phyloP scores from a whole-genome alignment of 176 grass and related monocot species.

The barley (Hordeum vulgare) region DNA sequence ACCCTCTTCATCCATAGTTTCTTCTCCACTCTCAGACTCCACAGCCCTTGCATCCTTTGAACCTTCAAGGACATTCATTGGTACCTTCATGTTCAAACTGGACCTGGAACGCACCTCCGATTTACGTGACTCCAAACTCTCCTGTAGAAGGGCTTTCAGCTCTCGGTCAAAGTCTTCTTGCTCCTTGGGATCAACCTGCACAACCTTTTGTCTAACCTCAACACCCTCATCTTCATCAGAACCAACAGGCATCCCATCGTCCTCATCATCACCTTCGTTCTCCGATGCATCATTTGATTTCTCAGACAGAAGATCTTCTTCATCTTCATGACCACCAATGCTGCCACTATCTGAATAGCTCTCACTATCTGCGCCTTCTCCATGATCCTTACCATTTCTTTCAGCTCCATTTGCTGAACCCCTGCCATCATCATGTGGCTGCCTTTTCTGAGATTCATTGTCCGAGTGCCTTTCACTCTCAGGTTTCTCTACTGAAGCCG shows the following conservation, averaged over 20 bases:
- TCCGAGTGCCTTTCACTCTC: conserved; percentile 65
- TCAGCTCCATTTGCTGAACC: conserved; percentile 48
- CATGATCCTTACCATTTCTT: conserved; percentile 61
- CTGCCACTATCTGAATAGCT: conserved; percentile 88
- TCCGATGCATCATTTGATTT: conserved; percentile 83
- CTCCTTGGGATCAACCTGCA: conserved; percentile 84
- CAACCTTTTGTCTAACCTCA: conserved; percentile 69
- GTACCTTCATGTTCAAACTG: conserved; percentile 92
- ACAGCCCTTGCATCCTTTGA: conserved; percentile 44
- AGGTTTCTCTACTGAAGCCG: conserved; percentile 44
- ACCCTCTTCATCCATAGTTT: conserved; percentile 87
- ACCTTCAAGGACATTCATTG: conserved; percentile 93
- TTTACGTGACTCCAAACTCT: conserved; percentile 89
- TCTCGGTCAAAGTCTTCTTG: conserved; percentile 95
- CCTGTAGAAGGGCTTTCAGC: conserved; percentile 85
- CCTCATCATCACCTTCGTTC: conserved; percentile 81
- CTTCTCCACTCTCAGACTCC: conserved; percentile 87
- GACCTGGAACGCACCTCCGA: conserved; percentile 72
- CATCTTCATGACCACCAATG: conserved; percentile 65
- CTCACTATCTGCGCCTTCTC: conserved; percentile 63
- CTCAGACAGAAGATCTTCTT: conserved; percentile 76
- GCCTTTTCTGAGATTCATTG: conserved; percentile 50
- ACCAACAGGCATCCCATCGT: conserved; percentile 59
- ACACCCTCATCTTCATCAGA: conserved; percentile 93
- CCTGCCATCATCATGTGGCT: conserved; percentile 38